phyloP scores from a whole-genome alignment of 208 protist species.

The Leishmania gerbilli region DNA sequence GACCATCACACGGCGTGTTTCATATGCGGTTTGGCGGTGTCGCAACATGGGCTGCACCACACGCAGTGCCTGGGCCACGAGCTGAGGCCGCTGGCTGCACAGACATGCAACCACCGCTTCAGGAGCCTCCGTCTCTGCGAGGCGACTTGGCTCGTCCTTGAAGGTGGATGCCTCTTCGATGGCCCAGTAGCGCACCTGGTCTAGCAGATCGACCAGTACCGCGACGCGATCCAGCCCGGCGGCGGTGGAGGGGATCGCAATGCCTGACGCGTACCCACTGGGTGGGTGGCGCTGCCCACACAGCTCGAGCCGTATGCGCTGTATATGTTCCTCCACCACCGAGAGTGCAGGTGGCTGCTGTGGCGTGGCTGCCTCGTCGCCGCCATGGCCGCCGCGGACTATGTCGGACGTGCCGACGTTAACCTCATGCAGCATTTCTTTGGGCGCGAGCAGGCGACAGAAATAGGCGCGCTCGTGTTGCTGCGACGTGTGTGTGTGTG shows the following conservation, averaged over 20 bases:
- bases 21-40: slow-evolving; percentile 52
- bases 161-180: slow-evolving; percentile 66
- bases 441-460: background rate
- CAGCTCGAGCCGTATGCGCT: slow-evolving; percentile 25
- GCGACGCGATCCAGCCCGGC: slow-evolving; percentile 39
- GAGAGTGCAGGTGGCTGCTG: slow-evolving; percentile 19
- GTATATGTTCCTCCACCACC: slow-evolving; percentile 29
- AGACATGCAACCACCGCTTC: slow-evolving; percentile 52
- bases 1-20: slow-evolving; percentile 42
- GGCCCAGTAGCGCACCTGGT: slow-evolving; percentile 73
- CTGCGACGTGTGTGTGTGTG: background rate
- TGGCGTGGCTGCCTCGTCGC: background rate
- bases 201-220: slow-evolving; percentile 47
- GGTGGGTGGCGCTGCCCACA: slow-evolving; percentile 16
- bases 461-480: background rate
- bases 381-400: background rate
- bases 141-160: slow-evolving; percentile 45
- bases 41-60: slow-evolving; percentile 42
- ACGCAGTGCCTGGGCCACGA: slow-evolving; percentile 51
- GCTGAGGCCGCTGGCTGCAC: slow-evolving; percentile 38
- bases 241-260: slow-evolving; percentile 24
- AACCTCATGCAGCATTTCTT: slow-evolving; percentile 24
- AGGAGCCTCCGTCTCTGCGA: slow-evolving; percentile 62
- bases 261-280: slow-evolving; percentile 19
- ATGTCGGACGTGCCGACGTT: slow-evolving; percentile 46